These are phyloP conservation scores for Niveomyces coronatus DNA, from an alignment of 2,329 filamentous ascomycete species.

Conservation along the genomic window DNA sequence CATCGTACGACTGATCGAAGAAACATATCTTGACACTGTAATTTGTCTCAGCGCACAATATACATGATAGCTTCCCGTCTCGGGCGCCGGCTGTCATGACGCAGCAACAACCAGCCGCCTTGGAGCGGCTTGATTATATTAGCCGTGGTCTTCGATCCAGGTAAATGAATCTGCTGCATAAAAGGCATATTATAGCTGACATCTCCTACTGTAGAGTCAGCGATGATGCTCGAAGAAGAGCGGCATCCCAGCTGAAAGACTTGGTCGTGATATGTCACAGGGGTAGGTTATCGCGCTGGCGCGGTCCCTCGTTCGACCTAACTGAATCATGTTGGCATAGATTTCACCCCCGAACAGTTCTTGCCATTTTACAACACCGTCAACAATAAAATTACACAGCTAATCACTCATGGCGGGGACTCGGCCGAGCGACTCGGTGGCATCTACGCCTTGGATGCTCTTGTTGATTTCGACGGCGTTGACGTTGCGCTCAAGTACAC, in stretches of 20 bases:
- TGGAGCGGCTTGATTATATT: constrained; percentile 45
- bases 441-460: constrained; percentile 79
- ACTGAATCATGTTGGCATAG: constrained; percentile 27
- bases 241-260: constrained; percentile 43
- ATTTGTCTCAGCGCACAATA: too few relatives aligned
- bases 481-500: constrained; percentile 91
- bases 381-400: constrained; percentile 45
- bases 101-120: constrained; percentile 40
- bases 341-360: constrained; percentile 75
- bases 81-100: constrained; percentile 22
- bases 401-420: constrained; percentile 80
- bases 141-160: constrained; percentile 46
- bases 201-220: constrained; percentile 16
- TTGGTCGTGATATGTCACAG: constrained; percentile 44
- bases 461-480: constrained; percentile 94
- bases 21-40: too few relatives aligned
- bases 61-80: background rate
- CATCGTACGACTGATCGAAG: background rate
- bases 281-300: constrained; percentile 28
- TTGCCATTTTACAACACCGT: constrained; percentile 44
- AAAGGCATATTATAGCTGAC: too few relatives aligned
- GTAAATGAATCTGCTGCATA: too few relatives aligned
- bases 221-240: constrained; percentile 43
- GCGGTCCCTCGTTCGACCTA: background rate
- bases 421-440: constrained; percentile 84